Base-by-base conservation (phyloP, 108 stramenopile species). In the Nannochloropsis gaditana region DNA sequence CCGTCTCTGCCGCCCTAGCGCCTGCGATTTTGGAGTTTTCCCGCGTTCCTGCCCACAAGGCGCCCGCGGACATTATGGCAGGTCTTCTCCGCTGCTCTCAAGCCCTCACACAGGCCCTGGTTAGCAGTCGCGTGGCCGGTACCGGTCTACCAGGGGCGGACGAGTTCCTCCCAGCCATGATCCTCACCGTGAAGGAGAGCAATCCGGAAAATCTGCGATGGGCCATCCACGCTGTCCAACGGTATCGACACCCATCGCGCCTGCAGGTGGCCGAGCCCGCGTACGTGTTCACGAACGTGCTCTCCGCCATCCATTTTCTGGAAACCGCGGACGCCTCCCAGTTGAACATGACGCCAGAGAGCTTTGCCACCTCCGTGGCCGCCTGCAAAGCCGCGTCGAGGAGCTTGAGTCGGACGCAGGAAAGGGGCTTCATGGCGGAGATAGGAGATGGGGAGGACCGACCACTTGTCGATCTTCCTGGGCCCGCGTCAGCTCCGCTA, bases 321-420 rank as follows among this genome's bases (percentile, higher is more conserved):
- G 59, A 73, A n/a, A 73, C 59, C 4, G 59, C 59, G 59, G n/a
- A 73, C 2, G 59, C 59, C 19, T 4, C 19, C n/a, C 5, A 73
- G 59, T 73, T 73, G 59, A 73, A 73, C n/a, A 73, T 73, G 59
- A 73, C 59, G 59, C 59, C 59, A n/a, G 59, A 73, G 59, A n/a
- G 15, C 19, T 73, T 73, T n/a, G 59, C 15, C 15, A 73, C 19
- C 4, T 73, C 59, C 2, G 15, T 73, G 59, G 59, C 8, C 4
- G 59, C 59, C 19, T 73, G 59, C n/a, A 73, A 31, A 31, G 31
- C 31, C 31, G 31, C 31, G 31, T 31, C 31, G 31, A 1, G 31
- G 31, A 1, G 31, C 31, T 31, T 31, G 31, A 31, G 31, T 31
- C 1, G 31, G 31, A 31, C 31, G 31, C 31, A 31, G 31, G 31